phyloP scores from a whole-genome alignment of 2,329 filamentous ascomycete species.

The Fusarium mundagurra region DNA sequence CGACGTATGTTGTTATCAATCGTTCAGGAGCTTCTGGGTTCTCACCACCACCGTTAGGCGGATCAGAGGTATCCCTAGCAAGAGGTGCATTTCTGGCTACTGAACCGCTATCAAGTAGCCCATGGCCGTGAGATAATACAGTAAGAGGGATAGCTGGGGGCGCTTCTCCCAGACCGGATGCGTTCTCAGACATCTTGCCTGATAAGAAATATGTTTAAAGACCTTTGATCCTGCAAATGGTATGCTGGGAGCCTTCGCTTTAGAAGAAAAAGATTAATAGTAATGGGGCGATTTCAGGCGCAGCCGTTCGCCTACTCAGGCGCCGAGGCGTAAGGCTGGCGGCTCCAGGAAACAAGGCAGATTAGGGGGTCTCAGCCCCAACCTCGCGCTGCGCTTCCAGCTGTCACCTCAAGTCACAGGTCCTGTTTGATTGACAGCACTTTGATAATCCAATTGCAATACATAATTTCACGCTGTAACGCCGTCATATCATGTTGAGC shows the following conservation, averaged over 20 bases:
- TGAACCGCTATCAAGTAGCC: not conserved
- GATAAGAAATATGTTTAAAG: not conserved
- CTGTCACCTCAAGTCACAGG: not conserved
- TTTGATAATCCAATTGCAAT: not conserved
- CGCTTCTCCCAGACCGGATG: not conserved
- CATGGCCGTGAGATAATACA: not conserved
- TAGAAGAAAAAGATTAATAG: not conserved
- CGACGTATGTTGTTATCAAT: not conserved
- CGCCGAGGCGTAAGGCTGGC: not conserved
- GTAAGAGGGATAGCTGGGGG: not conserved
- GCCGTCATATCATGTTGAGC: not conserved
- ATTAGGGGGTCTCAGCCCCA: not conserved
- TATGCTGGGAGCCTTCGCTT: not conserved
- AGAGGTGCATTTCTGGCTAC: not conserved
- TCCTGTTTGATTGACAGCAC: not conserved
- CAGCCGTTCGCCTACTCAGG: not conserved
- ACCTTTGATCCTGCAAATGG: not conserved
- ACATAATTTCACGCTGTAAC: not conserved
- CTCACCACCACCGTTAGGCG: not conserved
- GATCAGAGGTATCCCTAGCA: not conserved
- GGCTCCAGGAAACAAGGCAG: not conserved
- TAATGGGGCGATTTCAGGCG: not conserved
- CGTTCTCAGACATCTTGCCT: not conserved
- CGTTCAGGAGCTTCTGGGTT: not conserved
- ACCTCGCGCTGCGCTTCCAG: not conserved